Percentiles rank a stretch among this genome's conserved stretches.
phyloP scores from a whole-genome alignment of 1,284 basidiomycete genomes.

The Singerocomus rubriflavus region DNA sequence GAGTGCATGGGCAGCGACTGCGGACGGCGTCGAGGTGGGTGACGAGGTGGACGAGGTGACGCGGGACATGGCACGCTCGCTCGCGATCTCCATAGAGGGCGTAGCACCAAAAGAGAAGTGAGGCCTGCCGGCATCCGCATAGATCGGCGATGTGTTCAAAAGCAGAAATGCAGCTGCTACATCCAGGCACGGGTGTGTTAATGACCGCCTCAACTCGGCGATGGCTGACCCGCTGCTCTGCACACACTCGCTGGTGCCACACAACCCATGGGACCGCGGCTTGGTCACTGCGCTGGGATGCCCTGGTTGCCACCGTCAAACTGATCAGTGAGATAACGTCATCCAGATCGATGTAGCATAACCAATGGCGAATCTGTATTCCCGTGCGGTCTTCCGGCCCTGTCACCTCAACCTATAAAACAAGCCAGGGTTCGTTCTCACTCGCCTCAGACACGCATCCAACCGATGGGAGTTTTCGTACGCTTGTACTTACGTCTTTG shows the following conservation, averaged over 20 bases:
- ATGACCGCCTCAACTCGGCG: too few species aligned
- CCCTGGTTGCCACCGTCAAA: not conserved
- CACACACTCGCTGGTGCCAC: too few species aligned
- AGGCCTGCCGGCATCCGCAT: too few species aligned
- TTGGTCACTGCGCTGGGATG: not conserved
- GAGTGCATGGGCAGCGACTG: constrained; percentile 53
- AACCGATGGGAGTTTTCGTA: constrained; percentile 36
- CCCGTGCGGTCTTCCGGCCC: constrained; percentile 19
- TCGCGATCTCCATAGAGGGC: constrained; percentile 21
- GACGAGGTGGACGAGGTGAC: constrained; percentile 37
- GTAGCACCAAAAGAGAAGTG: too few species aligned
- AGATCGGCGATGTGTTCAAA: too few species aligned
- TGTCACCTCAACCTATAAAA: constrained; percentile 33
- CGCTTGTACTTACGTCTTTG: constrained; percentile 29
- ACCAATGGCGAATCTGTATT: constrained; percentile 28
- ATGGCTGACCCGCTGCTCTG: too few species aligned
- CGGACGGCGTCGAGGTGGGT: constrained; percentile 23
- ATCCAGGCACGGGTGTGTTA: too few species aligned
- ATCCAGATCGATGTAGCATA: constrained; percentile 7
- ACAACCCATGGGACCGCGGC: too few species aligned
- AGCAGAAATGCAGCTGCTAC: too few species aligned
- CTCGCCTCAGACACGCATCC: constrained; percentile 23
- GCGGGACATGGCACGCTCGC: constrained; percentile 30
- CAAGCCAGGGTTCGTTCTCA: not conserved
- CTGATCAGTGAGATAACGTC: not conserved